Conservation (phyloP, 2,329 filamentous ascomycete genomes). For the Pyricularia grisea region DNA sequence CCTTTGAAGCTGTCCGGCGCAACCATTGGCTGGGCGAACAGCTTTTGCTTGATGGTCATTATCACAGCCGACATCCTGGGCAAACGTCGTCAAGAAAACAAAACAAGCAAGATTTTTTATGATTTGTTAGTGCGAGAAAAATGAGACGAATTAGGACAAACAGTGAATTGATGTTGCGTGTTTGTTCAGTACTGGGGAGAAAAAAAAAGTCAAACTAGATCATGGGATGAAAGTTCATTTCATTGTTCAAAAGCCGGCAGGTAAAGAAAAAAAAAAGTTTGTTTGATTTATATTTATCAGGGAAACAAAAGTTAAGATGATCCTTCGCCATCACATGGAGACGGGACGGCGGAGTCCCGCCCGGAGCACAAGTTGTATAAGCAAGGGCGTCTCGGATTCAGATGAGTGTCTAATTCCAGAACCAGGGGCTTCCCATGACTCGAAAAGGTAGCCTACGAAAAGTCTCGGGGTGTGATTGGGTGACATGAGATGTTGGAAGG, state of each 20-base stretch:
- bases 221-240: background rate
- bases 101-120: too few relatives aligned
- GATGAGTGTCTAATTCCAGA: too few relatives aligned
- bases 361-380: background rate
- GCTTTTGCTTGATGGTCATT: conserved; percentile 11
- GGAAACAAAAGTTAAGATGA: background rate
- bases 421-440: background rate
- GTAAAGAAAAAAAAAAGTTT: too few relatives aligned
- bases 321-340: background rate
- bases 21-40: conserved; percentile 15
- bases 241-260: background rate
- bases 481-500: background rate
- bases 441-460: background rate
- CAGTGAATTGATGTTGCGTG: background rate
- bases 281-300: background rate
- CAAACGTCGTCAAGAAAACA: background rate
- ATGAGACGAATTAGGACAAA: background rate
- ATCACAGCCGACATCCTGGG: background rate
- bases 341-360: background rate
- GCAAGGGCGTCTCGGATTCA: background rate
- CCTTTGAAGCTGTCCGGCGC: conserved; percentile 13
- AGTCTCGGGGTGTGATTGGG: background rate
- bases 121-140: background rate
- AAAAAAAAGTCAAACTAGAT: background rate
- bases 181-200: background rate